A percentile compares a stretch with the other conserved stretches of the same genome.
These are phyloP conservation scores for Umbelopsis sp. DNA, from an alignment of 192 early-diverging fungal genomes.

Conservation along the genomic window DNA sequence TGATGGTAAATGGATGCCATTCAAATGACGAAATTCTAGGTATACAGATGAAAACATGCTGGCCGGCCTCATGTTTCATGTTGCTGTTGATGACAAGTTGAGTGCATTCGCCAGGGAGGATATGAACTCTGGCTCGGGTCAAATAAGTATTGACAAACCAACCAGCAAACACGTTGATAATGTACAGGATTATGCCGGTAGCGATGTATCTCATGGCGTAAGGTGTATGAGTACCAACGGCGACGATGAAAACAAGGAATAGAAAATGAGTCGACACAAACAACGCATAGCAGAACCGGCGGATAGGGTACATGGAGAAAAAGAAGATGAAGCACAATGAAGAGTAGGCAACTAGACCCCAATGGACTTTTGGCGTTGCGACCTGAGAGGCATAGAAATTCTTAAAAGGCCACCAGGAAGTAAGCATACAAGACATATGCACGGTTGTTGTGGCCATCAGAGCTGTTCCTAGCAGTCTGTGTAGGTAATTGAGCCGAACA, in stretches of 20 bases:
- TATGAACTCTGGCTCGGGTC: constrained; percentile 38
- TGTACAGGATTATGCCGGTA: constrained; percentile 47
- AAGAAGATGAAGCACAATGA: constrained; percentile 53
- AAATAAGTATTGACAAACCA: constrained; percentile 48
- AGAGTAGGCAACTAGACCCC: constrained; percentile 50
- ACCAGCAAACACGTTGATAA: constrained; percentile 44
- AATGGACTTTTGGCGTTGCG: constrained; percentile 43
- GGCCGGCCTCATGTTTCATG: constrained; percentile 41
- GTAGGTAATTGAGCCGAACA: constrained; percentile 45
- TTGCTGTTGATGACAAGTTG: constrained; percentile 35
- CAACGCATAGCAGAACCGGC: constrained; percentile 46
- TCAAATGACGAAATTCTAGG: constrained; percentile 51
- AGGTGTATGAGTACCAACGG: constrained; percentile 55
- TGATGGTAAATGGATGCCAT: constrained; percentile 61
- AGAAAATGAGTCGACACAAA: constrained; percentile 52
- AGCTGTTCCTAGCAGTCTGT: constrained; percentile 45
- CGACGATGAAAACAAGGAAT: constrained; percentile 47
- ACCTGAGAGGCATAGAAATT: constrained; percentile 27
- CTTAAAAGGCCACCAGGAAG: constrained; percentile 40
- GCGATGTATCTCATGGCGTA: constrained; percentile 56
- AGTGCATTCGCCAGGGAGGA: constrained; percentile 40
- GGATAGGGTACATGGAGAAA: constrained; percentile 49
- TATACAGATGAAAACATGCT: constrained; percentile 51
- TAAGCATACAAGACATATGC: constrained; percentile 51
- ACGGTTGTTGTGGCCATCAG: constrained; percentile 45